Base-by-base conservation (phyloP, 306 rosid species). In the Vigna angularis region DNA sequence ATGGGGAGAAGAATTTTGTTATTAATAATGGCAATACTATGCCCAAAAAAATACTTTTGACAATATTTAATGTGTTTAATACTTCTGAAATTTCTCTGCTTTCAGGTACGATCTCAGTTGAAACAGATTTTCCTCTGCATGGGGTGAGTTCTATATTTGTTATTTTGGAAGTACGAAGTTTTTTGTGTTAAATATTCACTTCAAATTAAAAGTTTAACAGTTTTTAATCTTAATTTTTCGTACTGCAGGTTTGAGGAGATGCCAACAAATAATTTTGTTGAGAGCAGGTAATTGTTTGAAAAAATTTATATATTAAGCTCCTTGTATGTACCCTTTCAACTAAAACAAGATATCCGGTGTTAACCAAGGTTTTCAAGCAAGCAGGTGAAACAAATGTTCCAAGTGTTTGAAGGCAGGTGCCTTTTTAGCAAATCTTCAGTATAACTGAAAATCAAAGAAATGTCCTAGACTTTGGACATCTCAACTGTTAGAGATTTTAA, bases 251-350 rank as follows among this genome's bases (percentile, higher is more conserved):
- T 95, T 87, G 98, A 86, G 86, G 98, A 95, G 92, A 95, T 95
- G 98, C 98, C 98, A 10, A 95, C 98, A 36, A 91, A 95, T 81
- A 93, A 90, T 79, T 95, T 80, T 78, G 98, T 95, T 11, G 98
- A 95, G 88, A 95, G 98, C 96, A 92, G 98, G 98, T 92, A 82
- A 57, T 57, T 70, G 24, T 64, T 74, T 9, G 6, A 38, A 61
- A n/a, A 15, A 61, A 28, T 5, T 6, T 30, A 28, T 40, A 28
- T 40, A 59, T 32, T 20, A 14, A 30, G 45, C 7, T 61, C 66
- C 22, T 61, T 30, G 16, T 15, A 61, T 30, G 10, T 50, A 50
- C 20, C 9, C 20, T 51, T 51, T 7, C 22, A 51, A 51, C 56
- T 51, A 0, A 18, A 18, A 18, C 2, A 18, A 53, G 20, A 18